Base-by-base conservation (phyloP, 257 asterid species). In the Gardenia jasminoides region DNA sequence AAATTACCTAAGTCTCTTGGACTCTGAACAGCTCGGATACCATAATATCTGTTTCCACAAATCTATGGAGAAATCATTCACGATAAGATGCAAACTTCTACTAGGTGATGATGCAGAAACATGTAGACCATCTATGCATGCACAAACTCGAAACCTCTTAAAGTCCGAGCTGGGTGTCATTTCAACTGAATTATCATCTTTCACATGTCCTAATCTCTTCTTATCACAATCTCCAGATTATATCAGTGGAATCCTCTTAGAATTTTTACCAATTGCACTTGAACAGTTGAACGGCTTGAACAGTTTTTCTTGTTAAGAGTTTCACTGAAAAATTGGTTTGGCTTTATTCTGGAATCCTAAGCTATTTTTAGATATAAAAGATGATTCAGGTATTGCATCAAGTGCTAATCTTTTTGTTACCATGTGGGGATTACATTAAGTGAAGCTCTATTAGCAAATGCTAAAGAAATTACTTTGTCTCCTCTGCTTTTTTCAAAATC, bases 201-300 rank as follows among this genome's bases (percentile, higher is more conserved):
- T 80, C 79, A 44, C 20, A 39, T 19, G 26, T 70, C 80, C 67
- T 61, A 54, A 41, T 59, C 73, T 75, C 70, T 68, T 80, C 46
- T 59, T 4, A 56, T 58, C 76, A 67, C 43, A 2, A 43, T 67
- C 72, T 43, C n/a, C 73, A 54, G 54, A 56, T 67, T 24, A 15
- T 54, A 75, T 68, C 30, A 66, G 58, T 31, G 77, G 22, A 75
- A 22, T 50, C 36, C 72, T 74, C 80, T 80, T 77, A 24, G 26
- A 24, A 22, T 68, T 76, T 26, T 39, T 52, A 5, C 67, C 75
- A 58, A 31, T 30, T 31, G 31, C 22, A 67, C 48, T 68, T 46
- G 72, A 28, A 39, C 28, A 66, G 64, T 67, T 76, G 59, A 72
- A 17, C n/a, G n/a, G 28, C n/a, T 75, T 12, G 80, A 11, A 46